Evolutionary conservation across 179 eudicot genomes (phyloP), one percentile per base, ranked within the genome.

Genomic region (Vitellaria paradoxa): DNA sequence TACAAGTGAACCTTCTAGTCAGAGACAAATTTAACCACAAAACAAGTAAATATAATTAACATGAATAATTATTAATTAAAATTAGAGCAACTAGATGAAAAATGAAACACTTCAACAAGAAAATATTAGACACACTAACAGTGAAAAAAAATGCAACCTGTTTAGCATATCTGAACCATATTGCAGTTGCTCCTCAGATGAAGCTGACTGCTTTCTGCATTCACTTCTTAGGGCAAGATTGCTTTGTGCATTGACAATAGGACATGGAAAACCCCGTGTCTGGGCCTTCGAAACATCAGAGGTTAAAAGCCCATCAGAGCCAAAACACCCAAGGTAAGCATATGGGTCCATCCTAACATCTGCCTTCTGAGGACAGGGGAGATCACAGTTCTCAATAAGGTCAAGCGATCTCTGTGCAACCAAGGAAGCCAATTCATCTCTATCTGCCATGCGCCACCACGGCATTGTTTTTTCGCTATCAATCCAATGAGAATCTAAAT

Each of bases 391-490:
- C 66, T 91, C 98, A 46, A 93, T 67, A 73, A 84, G 81, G 65
- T 84, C 87, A 76, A 83, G 86, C 7, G 97, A 93, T 72, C 87
- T 93, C 70, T 89, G 92, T 3, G 98, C 89, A 70, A 94, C 98
- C 30, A 93, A 86, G 3, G 90, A 86, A 74, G 96, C 97, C 77
- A 93, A 79, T 65, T 91, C 94, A 55, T 89, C 91, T 64, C 75
- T 84, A 73, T 95, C 97, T 0, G 93, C 85, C 71, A 81, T 89
- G 24, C 92, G 93, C 98, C 98, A 95, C 98, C 98, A 95, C n/a
- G 95, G 97, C 78, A 82, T 78, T 61, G 66, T 64, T 79, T 87
- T 90, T 72, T 83, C 89, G 40, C 76, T 86, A 5, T 84, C 89
- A 63, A 79, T 74, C 94, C 86, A 86, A 78, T 90, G 76, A 42